Percentiles rank a stretch among this genome's conserved stretches.
These are phyloP conservation scores for Phytophthora pini DNA, from an alignment of 352 stramenopile species.

Conservation along the genomic window DNA sequence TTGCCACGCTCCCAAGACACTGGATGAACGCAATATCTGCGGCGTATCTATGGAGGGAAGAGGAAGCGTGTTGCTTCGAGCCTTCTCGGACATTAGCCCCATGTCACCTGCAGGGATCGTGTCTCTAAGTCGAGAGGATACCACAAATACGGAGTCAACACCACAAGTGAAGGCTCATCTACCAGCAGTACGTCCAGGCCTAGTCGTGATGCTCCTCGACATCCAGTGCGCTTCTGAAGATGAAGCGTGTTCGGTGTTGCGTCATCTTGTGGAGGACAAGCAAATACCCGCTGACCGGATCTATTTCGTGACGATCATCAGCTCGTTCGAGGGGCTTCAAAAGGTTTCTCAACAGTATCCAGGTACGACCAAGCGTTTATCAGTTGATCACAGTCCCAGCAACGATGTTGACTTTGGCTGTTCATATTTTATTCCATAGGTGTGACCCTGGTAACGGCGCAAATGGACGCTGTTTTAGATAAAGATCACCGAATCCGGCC, in stretches of 20 bases:
- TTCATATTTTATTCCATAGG: background rate
- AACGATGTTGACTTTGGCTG: background rate
- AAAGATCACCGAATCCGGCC: conserved; percentile 8
- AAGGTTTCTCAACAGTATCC: conserved; percentile 1
- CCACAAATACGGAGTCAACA: too few species aligned
- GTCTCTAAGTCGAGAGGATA: conserved; percentile 7
- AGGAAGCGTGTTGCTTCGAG: conserved; percentile 26
- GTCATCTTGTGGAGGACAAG: conserved; percentile 1
- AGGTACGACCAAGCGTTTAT: background rate
- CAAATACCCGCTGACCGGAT: conserved; percentile 1
- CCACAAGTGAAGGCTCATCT: background rate
- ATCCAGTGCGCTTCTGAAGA: conserved; percentile 4
- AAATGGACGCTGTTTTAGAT: conserved; percentile 14
- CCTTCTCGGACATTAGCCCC: conserved; percentile 32
- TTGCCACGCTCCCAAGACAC: conserved; percentile 13
- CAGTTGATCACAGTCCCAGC: background rate
- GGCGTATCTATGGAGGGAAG: conserved; percentile 29
- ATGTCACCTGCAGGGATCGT: conserved; percentile 16
- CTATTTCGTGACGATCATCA: conserved; percentile 7
- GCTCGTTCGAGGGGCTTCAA: conserved; percentile 3
- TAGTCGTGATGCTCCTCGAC: conserved; percentile 6
- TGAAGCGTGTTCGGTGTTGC: conserved; percentile 8
- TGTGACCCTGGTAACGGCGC: conserved; percentile 2
- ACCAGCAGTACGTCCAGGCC: background rate
- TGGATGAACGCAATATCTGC: conserved; percentile 31